Evolutionary conservation across 2,329 filamentous ascomycete species (phyloP), one percentile per base, ranked within the genome.

Genomic region (Aspergillus costaricaensis): DNA sequence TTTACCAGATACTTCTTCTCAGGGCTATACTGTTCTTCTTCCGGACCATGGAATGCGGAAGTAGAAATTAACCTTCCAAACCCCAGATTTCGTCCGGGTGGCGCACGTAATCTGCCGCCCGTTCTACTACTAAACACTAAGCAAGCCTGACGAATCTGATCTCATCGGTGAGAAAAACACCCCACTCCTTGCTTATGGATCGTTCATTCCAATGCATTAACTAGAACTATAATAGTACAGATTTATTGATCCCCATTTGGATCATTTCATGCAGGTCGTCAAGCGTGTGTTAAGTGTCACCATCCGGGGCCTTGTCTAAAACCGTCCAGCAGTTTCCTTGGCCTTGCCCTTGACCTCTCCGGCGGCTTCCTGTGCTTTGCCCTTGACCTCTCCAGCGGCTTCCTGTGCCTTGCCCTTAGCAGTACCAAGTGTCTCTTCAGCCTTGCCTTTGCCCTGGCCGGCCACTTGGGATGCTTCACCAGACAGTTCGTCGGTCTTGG

Each of bases 331-430:
- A 25, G 54, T 59, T 58, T 71, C 68, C 58, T 72, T 70, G 38
- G 67, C 67, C 64, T 72, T 68, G 27, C 67, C 66, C 61, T 64
- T 67, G 38, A 48, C 60, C 19, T 62, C 59, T 9, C 63, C 65
- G 39, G 53, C 38, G 12, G 60, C 44, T 32, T 67, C 63, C 53
- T 64, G 12, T 3, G 60, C 62, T 47, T 65, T 67, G 17, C 65
- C 62, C 55, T 67, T 67, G 43, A 48, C 60, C 19, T 62, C 59
- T 9, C 63, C 65, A 44, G 53, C 38, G 8, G 60, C 44, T 32
- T 67, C 63, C 53, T 64, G 12, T 3, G 60, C 62, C 50, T 65
- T 67, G 17, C 65, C 62, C 55, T 67, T 66, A 10, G 48, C 61
- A 39, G 54, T 21, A 14, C 60, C 61, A n/a, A 63, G 32, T 14